Base-by-base conservation (phyloP, 495 filamentous ascomycete genomes). In the Penicillium longicatenatum region DNA sequence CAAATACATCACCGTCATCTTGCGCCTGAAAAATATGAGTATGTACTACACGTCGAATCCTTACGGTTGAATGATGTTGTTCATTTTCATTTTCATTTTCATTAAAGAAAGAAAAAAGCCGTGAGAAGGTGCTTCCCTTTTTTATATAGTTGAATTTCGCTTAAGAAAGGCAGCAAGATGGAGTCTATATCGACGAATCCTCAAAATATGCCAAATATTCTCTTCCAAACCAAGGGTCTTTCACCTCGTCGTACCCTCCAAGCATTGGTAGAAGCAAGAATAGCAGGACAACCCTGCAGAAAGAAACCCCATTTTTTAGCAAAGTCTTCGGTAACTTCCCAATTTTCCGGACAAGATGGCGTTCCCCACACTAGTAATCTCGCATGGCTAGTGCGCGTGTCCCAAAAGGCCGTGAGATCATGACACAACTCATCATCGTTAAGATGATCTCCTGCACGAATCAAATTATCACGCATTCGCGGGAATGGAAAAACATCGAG, bases 241-340 rank as follows among this genome's bases (percentile, higher is more conserved):
- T 37, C 33, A 37, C 33, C 12, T 0, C 33, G 33, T 11, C 14
- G 10, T 11, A 11, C 33, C 11, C 33, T 8, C 33, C 22, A 46
- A 31, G 3, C 17, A 37, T 50, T 37, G 4, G 48, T 50, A 22
- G 21, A 30, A 16, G 12, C 10, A 4, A 37, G 7, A 10, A 50
- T 4, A 10, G 35, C 48, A n/a, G 8, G 9, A 37, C 48, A 50
- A 2, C 29, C 29, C 14, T 29, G 35, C 29, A 82, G 33, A 21
- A 78, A 53, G 56, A 70, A 81, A 1, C 58, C 61, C 76, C 77
- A 82, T 53, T 71, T 77, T 20, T 35, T 54, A 31, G 66, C 43
- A 44, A 82, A 81, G 4, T 43, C 57, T 33, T 75, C 71, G 2
- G 69, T 76, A 0, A 78, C 54, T 57, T 81, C 79, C 79, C 78